Base-by-base conservation (phyloP, 805 yeast species). In the Komagataella mondaviorum region DNA sequence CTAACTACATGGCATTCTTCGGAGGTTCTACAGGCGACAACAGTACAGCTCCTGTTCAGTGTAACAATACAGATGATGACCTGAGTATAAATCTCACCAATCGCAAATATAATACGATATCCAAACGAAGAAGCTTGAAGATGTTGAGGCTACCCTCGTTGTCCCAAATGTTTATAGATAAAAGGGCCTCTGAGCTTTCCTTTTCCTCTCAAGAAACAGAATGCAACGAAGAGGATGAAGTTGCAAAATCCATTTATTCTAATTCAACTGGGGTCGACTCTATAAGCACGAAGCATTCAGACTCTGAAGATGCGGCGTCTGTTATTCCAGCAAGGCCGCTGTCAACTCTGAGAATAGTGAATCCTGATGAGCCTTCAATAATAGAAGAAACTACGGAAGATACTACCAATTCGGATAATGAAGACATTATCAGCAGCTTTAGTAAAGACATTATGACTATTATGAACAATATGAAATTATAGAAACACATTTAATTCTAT, bases 1-100 rank as follows among this genome's bases (percentile, higher is more conserved):
- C 58, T 43, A 62, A 59, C 50, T 59, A 65, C 23, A 59, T 63
- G 62, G 69, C 66, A 49, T 63, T 63, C 48, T 65, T 30, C 8
- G 39, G 39, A 8, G 39, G 39, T 30, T 30, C 39, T 10, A 30
- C 10, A 30, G 14, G 39, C 4, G n/a, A 30, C 39, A 30, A 30
- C 14, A 12, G 4, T 30, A 6, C 39, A 30, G 14, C 39, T 30
- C 39, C 39, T 30, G 14, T 30, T 10, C 10, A 30, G 39, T 14
- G 10, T 6, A 30, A 30, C 39, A 30, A 30, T 14, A 30, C 14
- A 4, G 39, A 30, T 14, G 39, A 30, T 14, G 39, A 30, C 14
- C 4, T 30, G 39, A 30, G 39, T 30, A 30, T 30, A 10, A 14
- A 30, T 30, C 39, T 30, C 14, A 10, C 39, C 12, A 30, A 30